Base-by-base conservation (phyloP, 108 stramenopile genomes). In the Skeletonema menzelii region DNA sequence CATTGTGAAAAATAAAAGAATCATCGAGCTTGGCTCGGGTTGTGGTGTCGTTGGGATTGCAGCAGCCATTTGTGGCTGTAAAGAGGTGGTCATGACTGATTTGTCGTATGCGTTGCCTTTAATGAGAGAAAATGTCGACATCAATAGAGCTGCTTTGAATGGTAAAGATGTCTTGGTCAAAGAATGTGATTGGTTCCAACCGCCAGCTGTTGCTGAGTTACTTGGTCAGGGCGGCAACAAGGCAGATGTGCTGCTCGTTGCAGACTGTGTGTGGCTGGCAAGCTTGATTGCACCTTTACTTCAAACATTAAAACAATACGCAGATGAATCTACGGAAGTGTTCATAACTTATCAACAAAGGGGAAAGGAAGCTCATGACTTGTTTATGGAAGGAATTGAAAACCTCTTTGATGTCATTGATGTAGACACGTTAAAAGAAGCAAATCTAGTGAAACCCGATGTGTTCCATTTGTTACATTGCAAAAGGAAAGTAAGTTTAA, bases 251-350 rank as follows among this genome's bases (percentile, higher is more conserved):
- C 69, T 88, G 2, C 59, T 91, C 32, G 76, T 87, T 35, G 88
- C 90, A 28, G 90, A 91, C 47, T 88, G 88, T 70, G 86, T 91
- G 8, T 91, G 90, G 90, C 30, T 88, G 49, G 70, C 78, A 5
- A 63, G 69, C 67, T 73, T 91, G 28, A 83, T 91, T 37, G 57
- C 62, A 30, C 90, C 90, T 35, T 63, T 91, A 31, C 38, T 91
- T 3, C 63, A 63, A 42, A 87, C 88, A 8, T 12, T 91, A 3
- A 19, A 62, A 65, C 27, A 11, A 61, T 72, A 80, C 65, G 35
- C 75, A 42, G 28, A 65, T 19, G 2, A 67, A 30, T 61, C 79
- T 44, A 46, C 60, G 10, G 61, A 56, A 63, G 70, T 88, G n/a
- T 61, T 88, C 13, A 75, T 88, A 19, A 73, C 85, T 17, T 88